phyloP scores from a whole-genome alignment of 306 rosid genomes.

The Calophaca sinica region DNA sequence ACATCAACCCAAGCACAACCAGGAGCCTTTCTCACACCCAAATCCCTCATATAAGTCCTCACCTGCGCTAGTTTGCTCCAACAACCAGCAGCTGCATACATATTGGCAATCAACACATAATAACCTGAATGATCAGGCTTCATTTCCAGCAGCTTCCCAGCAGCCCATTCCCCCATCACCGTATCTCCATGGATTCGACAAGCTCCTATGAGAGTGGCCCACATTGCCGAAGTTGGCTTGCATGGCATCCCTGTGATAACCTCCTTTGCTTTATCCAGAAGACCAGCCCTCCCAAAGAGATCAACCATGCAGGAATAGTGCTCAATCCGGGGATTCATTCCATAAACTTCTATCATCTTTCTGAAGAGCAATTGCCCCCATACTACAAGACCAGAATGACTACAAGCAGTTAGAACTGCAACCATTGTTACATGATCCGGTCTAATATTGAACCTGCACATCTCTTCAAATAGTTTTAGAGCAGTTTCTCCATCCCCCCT shows the following conservation, averaged over 20 bases:
- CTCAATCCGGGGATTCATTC: conserved; percentile 69
- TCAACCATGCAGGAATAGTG: conserved; percentile 87
- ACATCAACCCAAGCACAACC: conserved; percentile 79
- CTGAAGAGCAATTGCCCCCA: conserved; percentile 65
- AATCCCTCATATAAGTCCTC: conserved; percentile 83
- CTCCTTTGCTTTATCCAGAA: conserved; percentile 67
- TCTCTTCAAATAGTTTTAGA: conserved; percentile 77
- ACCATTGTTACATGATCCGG: conserved; percentile 89
- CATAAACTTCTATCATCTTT: conserved; percentile 61
- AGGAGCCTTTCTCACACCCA: conserved; percentile 79
- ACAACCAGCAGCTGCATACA: conserved; percentile 87
- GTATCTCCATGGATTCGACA: conserved; percentile 74
- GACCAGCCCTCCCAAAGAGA: conserved; percentile 91
- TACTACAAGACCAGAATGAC: conserved; percentile 80
- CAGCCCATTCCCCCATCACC: conserved; percentile 87
- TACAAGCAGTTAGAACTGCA: conserved; percentile 82
- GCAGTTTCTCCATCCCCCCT: conserved; percentile 80
- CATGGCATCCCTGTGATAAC: conserved; percentile 75
- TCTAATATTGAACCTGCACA: conserved; percentile 61
- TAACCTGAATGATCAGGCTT: conserved; percentile 78
- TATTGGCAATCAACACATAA: conserved; percentile 85
- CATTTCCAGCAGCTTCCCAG: conserved; percentile 79
- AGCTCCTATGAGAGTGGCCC: conserved; percentile 90
- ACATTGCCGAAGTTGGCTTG: conserved; percentile 88
- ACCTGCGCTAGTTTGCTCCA: conserved; percentile 73